Evolutionary conservation across 192 early-diverging fungal species (phyloP).

Genomic region (Rhizoclosmatium sp.): DNA sequence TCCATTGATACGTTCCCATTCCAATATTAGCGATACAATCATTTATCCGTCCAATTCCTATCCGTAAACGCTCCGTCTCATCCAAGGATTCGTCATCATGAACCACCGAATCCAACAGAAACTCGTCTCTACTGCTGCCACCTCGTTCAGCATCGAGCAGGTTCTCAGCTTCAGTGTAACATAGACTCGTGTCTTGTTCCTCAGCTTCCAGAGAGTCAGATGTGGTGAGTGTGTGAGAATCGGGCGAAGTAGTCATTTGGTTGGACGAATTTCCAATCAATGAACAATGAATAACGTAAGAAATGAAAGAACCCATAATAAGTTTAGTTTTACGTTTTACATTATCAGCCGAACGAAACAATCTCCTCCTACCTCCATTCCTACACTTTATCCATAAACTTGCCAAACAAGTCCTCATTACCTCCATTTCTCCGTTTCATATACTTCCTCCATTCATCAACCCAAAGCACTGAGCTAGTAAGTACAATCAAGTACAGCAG

Average conservation of each 20-base stretch:
- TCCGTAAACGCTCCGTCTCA: not conserved
- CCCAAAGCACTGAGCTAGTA: slow-evolving; percentile 81
- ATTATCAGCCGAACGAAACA: not conserved
- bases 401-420: slow-evolving; percentile 12
- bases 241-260: no score
- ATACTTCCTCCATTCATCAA: slow-evolving; percentile 83
- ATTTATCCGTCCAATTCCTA: slow-evolving; percentile 5
- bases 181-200: not conserved
- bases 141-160: no score
- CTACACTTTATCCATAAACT: slow-evolving; percentile 5
- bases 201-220: not conserved
- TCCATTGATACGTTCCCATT: slow-evolving; percentile 38
- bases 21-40: slow-evolving; percentile 35
- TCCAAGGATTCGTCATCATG: not conserved
- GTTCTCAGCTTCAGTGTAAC: not conserved
- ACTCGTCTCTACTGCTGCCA: no score
- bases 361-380: not conserved
- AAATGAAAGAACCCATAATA: no score
- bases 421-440: slow-evolving; percentile 23
- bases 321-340: no score
- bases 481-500: slow-evolving; percentile 72
- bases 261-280: no score
- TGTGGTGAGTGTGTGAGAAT: no score
- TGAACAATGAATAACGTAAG: no score
- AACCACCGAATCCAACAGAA: not conserved